Conservation (phyloP, 306 rosid genomes). For the Corylus heterophylla region DNA sequence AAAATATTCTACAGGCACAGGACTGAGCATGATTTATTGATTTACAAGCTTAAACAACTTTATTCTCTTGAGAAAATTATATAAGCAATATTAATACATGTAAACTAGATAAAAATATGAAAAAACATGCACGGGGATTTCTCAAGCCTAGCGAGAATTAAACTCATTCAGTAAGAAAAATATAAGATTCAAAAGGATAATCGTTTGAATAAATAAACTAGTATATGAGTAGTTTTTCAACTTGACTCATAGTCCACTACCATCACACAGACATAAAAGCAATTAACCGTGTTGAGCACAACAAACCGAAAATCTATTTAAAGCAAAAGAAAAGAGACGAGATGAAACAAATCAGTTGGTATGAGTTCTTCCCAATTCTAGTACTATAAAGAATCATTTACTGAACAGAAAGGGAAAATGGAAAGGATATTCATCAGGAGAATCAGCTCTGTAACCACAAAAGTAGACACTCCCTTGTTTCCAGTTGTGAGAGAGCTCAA, state of each 20-base stretch:
- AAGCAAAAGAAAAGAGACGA: not conserved
- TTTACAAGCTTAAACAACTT: not conserved
- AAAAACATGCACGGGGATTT: not conserved
- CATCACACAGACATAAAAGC: not conserved
- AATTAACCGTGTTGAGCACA: not conserved
- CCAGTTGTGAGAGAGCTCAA: slow-evolving; percentile 79
- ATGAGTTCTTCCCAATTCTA: not conserved
- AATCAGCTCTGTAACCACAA: slow-evolving; percentile 58
- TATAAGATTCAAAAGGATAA: not conserved
- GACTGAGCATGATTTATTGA: not conserved
- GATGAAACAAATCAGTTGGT: not conserved
- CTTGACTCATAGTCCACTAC: not conserved
- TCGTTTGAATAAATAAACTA: too few relatives aligned
- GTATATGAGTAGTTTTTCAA: not conserved
- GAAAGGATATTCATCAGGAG: slow-evolving; percentile 65
- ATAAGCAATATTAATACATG: too few relatives aligned
- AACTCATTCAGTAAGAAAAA: too few relatives aligned
- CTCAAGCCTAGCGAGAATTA: too few relatives aligned
- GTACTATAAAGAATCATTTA: not conserved
- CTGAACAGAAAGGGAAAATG: not conserved
- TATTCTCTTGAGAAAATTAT: too few relatives aligned
- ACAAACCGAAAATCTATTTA: not conserved
- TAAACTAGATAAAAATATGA: not conserved
- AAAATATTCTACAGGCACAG: not conserved
- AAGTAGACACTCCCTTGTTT: slow-evolving; percentile 67